Evolutionary conservation across 352 stramenopile genomes (phyloP).

Genomic region (Blastocystis sp.): DNA sequence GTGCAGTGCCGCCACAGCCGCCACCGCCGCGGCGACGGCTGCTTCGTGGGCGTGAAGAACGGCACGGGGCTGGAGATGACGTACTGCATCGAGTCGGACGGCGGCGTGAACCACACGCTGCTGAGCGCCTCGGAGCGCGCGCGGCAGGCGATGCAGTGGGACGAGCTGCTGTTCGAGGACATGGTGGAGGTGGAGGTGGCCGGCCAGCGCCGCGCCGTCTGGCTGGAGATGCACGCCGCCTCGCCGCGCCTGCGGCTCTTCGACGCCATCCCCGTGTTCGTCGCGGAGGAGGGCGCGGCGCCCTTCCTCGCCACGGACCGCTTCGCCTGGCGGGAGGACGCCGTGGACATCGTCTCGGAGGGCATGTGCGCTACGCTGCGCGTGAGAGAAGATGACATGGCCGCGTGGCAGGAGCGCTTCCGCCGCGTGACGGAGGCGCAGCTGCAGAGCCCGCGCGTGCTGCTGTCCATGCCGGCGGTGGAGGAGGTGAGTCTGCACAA

Average conservation of each 20-base stretch:
- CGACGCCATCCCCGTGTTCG: neutral
- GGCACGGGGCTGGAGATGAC: slow-evolving; percentile 18
- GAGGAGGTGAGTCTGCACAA: neutral
- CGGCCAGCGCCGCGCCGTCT: neutral
- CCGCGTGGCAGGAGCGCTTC: no score
- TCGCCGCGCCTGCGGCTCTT: slow-evolving; percentile 25
- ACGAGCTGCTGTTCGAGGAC: slow-evolving; percentile 27
- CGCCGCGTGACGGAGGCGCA: no score
- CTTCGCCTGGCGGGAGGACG: slow-evolving; percentile 12
- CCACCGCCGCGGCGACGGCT: neutral
- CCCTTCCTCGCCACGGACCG: neutral
- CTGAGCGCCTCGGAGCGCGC: neutral
- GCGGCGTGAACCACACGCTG: slow-evolving; percentile 42
- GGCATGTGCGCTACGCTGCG: no score
- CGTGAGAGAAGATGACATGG: no score
- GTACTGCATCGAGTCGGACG: slow-evolving; percentile 50
- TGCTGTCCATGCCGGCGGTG: neutral
- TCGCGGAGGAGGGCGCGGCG: neutral
- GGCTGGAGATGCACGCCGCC: slow-evolving; percentile 29
- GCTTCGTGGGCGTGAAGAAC: slow-evolving; percentile 61
- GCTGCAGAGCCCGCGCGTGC: neutral
- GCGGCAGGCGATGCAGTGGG: neutral
- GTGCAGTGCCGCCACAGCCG: neutral
- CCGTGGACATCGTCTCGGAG: neutral
- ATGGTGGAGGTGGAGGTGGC: slow-evolving; percentile 41